Base-by-base conservation (phyloP, 768 basidiomycete genomes). In the Leucocoprinus birnbaumii region DNA sequence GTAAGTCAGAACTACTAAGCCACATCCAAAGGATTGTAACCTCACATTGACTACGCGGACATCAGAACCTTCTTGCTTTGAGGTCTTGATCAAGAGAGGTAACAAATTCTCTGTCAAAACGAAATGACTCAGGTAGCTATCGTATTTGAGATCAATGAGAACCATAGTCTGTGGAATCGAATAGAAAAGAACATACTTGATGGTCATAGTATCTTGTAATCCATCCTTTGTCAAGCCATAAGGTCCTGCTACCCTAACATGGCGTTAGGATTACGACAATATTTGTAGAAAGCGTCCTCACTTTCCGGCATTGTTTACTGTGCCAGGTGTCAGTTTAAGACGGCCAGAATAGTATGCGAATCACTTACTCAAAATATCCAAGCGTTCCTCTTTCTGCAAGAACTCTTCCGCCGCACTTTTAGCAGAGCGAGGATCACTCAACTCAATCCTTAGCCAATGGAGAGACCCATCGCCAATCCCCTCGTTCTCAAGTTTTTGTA, bases 41-140 rank as follows among this genome's bases (percentile, higher is more conserved):
- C 79, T 35, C 54, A 85, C 85, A 52, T 80, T 76, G 11, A 86
- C 73, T 14, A 88, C 73, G n/a, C 86, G 79, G 44, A 86, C 84
- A 56, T 87, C 86, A 0, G 82, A 73, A 19, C 68, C 68, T 0
- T 74, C 66, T 48, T 75, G 65, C 16, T 69, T 59, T 0, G 82
- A 78, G 0, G 86, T 86, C 50, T 71, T 65, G 35, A 67, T 70
- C 43, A 87, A 61, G 2, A 85, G 63, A 2, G 85, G 80, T 31
- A 85, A 70, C 4, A 87, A 72, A 2, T 75, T 72, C 19, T 72
- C 66, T 8, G 82, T 85, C 57, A 87, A 76, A n/a, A 79, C 73
- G 50, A 82, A 82, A 0, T 76, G 80, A 42, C 78, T 75, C 24
- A 87, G 69, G 53, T 79, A 73, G 48, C 85, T 86, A 53, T 3